These are phyloP conservation scores for Apiospora marii DNA, from an alignment of 2,329 filamentous ascomycete species.

Conservation along the genomic window DNA sequence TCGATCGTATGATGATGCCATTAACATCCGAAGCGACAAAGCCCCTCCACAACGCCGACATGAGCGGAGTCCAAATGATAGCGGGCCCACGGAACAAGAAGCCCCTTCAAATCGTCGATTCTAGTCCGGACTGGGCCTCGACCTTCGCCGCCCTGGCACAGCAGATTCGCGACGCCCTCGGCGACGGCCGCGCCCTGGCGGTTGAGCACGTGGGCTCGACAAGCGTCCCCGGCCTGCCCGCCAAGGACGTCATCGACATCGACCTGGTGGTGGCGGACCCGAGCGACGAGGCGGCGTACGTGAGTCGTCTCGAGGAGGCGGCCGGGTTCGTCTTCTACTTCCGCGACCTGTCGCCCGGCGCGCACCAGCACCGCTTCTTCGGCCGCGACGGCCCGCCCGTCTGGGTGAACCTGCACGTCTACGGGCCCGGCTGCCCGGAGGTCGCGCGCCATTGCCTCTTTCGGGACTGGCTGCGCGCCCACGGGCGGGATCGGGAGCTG, in stretches of 20 bases:
- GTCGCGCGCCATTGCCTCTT: constrained; percentile 53
- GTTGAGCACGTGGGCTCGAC: constrained; percentile 60
- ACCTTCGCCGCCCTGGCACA: constrained; percentile 23
- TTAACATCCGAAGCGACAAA: background rate
- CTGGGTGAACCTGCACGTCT: constrained; percentile 60
- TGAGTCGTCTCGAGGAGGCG: constrained; percentile 48
- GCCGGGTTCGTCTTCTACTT: constrained; percentile 54
- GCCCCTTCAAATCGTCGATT: constrained; percentile 25
- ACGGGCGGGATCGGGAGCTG: constrained; percentile 47
- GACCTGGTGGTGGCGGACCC: constrained; percentile 54
- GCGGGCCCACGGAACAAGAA: constrained; percentile 1
- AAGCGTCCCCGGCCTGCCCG: constrained; percentile 55
- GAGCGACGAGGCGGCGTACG: constrained; percentile 51
- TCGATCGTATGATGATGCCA: constrained; percentile 3
- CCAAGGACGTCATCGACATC: constrained; percentile 61
- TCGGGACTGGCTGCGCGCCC: constrained; percentile 50
- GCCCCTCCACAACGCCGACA: constrained; percentile 1
- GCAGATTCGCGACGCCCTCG: constrained; percentile 45
- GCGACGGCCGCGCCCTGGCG: constrained; percentile 40
- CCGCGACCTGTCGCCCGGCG: constrained; percentile 53
- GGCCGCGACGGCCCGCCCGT: constrained; percentile 49
- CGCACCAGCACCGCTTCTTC: constrained; percentile 56
- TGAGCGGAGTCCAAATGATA: constrained; percentile 9
- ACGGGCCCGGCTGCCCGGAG: constrained; percentile 51
- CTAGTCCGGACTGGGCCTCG: constrained; percentile 23